Percentiles rank a stretch among this genome's conserved stretches.
These are phyloP conservation scores for Lepiota brunneoincarnata DNA, from an alignment of 768 basidiomycete species.

Conservation along the genomic window DNA sequence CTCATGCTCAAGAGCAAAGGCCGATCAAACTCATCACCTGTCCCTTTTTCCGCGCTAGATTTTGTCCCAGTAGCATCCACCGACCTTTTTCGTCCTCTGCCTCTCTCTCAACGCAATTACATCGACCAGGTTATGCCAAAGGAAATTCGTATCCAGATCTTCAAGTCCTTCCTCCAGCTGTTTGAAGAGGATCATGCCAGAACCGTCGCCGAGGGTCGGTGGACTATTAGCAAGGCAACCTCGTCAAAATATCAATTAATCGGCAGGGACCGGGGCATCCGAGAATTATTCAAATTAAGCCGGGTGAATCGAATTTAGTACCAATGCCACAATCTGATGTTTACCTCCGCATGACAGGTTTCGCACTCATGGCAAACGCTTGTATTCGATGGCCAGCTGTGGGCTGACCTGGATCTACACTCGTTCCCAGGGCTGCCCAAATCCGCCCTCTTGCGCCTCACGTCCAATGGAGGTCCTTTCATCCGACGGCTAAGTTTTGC, in stretches of 20 bases:
- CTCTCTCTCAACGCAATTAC: constrained; percentile 46
- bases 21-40: constrained; percentile 64
- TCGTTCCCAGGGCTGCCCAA: constrained; percentile 58
- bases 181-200: constrained; percentile 59
- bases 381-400: constrained; percentile 85
- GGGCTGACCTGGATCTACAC: constrained; percentile 62
- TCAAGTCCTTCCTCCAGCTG: constrained; percentile 51
- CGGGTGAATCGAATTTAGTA: constrained; percentile 50
- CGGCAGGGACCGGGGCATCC: constrained; percentile 68
- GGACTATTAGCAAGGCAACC: constrained; percentile 61
- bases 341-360: constrained; percentile 43
- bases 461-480: constrained; percentile 60
- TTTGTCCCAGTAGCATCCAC: constrained; percentile 46
- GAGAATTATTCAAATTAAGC: constrained; percentile 77
- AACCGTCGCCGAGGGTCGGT: constrained; percentile 41
- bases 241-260: constrained; percentile 69
- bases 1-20: constrained; percentile 42
- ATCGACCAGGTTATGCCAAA: constrained; percentile 72
- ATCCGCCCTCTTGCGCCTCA: constrained; percentile 49
- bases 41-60: constrained; percentile 61
- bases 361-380: constrained; percentile 75
- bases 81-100: constrained; percentile 53
- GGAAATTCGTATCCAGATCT: constrained; percentile 64
- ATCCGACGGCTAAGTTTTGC: constrained; percentile 57
- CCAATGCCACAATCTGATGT: constrained; percentile 7